phyloP scores from a whole-genome alignment of 1,139 yeast species.

The Magnusiomyces magnusii region DNA sequence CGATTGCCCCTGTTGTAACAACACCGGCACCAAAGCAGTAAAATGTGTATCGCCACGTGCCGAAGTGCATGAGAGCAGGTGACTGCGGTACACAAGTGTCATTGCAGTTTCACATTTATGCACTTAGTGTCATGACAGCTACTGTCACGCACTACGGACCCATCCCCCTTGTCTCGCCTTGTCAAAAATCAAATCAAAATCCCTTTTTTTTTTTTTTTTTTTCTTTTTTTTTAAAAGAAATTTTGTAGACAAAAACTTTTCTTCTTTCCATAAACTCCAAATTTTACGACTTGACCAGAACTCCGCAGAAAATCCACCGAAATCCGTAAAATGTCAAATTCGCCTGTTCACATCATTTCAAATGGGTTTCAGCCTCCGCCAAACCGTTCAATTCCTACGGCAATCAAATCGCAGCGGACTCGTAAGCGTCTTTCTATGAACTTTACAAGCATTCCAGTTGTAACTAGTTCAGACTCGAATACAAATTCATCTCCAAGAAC shows the following conservation, averaged over 20 bases:
- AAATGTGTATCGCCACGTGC: not conserved
- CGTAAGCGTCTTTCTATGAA: conserved; percentile 26
- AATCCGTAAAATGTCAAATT: too few species aligned
- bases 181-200: not conserved
- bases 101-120: not conserved
- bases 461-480: conserved; percentile 8
- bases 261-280: too few species aligned
- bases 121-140: not conserved
- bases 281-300: too few species aligned
- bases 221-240: too few species aligned
- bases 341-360: not conserved
- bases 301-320: not conserved
- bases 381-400: not conserved
- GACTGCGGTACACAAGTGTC: not conserved
- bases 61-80: not conserved
- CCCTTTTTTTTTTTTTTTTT: not conserved
- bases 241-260: too few species aligned
- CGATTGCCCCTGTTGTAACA: too few species aligned
- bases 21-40: too few species aligned
- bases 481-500: not conserved
- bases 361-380: conserved; percentile 1
- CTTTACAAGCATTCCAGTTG: conserved; percentile 26
- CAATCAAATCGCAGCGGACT: not conserved
- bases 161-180: not conserved
- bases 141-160: too few species aligned